These are phyloP conservation scores for Pichia manshurica DNA, from an alignment of 805 yeast species.

Conservation along the genomic window DNA sequence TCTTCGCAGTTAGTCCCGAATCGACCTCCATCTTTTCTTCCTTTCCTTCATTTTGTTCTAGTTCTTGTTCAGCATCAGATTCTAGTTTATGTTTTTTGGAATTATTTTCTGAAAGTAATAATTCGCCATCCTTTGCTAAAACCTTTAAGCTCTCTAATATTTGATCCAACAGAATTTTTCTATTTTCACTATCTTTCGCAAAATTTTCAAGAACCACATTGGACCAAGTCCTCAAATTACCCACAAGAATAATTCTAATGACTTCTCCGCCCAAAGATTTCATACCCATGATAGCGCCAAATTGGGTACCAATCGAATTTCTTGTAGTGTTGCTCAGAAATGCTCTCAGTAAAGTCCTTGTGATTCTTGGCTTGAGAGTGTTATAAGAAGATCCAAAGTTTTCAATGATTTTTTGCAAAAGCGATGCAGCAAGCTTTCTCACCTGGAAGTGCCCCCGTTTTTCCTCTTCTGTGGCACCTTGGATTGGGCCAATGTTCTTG, in stretches of 20 bases:
- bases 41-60: conserved; percentile 31
- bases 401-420: conserved; percentile 70
- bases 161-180: conserved; percentile 36
- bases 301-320: conserved; percentile 82
- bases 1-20: conserved; percentile 21
- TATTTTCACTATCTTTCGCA: conserved; percentile 18
- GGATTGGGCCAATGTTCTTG: conserved; percentile 63
- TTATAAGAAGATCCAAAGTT: conserved; percentile 82
- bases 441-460: conserved; percentile 46
- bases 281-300: conserved; percentile 85
- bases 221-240: conserved; percentile 81
- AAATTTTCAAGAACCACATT: conserved; percentile 43
- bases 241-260: conserved; percentile 73
- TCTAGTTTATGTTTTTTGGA: conserved; percentile 14
- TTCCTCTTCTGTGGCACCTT: conserved; percentile 18
- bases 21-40: conserved; percentile 26
- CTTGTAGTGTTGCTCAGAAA: conserved; percentile 65
- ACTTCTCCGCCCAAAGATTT: conserved; percentile 83
- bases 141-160: conserved; percentile 51
- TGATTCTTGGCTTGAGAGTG: conserved; percentile 86
- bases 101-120: conserved; percentile 10
- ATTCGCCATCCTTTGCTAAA: conserved; percentile 35
- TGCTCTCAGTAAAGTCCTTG: conserved; percentile 87
- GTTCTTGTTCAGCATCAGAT: too few relatives aligned
- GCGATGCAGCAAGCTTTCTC: conserved; percentile 82